Conservation (phyloP, 106 monocot species). For the Dactylorhiza incarnata region DNA sequence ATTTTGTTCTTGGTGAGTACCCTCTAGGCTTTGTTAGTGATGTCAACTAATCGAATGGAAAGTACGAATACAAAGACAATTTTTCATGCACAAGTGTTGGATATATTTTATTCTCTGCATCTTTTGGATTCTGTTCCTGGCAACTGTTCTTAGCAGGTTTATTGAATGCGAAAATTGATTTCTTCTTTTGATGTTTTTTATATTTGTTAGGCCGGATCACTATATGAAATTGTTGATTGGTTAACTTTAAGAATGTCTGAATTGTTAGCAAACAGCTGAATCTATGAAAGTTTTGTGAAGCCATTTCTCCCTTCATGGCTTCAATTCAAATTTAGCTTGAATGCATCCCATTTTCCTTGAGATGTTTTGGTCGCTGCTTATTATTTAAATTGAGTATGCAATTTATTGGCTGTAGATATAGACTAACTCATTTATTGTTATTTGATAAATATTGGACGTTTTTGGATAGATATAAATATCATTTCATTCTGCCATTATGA, state of each 20-base stretch:
- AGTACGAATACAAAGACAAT: not conserved
- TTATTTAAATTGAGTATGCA: not conserved
- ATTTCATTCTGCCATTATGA: not conserved
- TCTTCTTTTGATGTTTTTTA: not conserved
- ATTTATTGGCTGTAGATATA: not conserved
- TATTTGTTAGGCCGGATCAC: not conserved
- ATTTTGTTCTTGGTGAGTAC: constrained; percentile 63
- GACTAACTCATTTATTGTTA: not conserved
- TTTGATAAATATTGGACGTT: not conserved
- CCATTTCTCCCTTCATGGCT: not conserved
- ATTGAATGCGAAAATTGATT: not conserved
- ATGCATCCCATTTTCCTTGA: not conserved
- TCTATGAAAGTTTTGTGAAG: not conserved
- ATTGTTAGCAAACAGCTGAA: not conserved
- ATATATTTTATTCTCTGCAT: not conserved
- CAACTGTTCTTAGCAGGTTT: not conserved
- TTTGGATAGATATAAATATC: not conserved
- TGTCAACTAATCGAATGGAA: not conserved
- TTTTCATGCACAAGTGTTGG: not conserved
- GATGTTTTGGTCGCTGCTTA: not conserved
- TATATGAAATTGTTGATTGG: not conserved
- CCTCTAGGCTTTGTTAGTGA: not conserved
- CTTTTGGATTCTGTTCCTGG: not conserved
- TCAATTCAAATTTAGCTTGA: not conserved
- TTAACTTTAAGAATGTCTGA: not conserved